These are phyloP conservation scores for Populus pruinosa DNA, from an alignment of 345 rosid genomes.

Conservation along the genomic window DNA sequence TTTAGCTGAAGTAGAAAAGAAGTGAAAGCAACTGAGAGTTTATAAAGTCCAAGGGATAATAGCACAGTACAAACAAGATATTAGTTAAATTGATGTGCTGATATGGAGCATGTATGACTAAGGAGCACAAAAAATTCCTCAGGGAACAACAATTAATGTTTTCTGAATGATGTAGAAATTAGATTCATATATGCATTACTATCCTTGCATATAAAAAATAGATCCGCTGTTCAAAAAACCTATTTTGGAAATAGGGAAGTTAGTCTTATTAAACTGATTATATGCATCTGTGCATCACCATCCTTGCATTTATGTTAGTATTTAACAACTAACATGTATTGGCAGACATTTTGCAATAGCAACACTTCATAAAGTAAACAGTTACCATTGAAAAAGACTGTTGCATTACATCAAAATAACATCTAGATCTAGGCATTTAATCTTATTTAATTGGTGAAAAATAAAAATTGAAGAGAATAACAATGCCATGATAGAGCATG, in stretches of 20 bases:
- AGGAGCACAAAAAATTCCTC: background rate
- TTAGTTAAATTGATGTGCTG: background rate
- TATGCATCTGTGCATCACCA: background rate
- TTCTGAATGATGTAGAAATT: too few species aligned
- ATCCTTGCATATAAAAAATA: too few species aligned
- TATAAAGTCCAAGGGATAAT: background rate
- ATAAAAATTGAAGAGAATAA: background rate
- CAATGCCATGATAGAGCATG: background rate
- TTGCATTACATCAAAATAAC: background rate
- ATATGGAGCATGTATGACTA: background rate
- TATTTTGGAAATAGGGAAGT: background rate
- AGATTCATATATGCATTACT: too few species aligned
- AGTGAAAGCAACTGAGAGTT: conserved; percentile 2
- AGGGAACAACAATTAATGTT: too few species aligned
- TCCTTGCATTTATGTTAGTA: background rate
- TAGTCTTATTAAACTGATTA: background rate
- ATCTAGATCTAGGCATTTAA: background rate
- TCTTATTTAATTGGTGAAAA: background rate
- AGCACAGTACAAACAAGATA: too few species aligned
- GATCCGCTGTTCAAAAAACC: background rate
- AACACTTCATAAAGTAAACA: background rate
- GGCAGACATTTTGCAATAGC: background rate
- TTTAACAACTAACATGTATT: background rate
- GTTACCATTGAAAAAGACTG: background rate
- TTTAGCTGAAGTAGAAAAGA: background rate